Evolutionary conservation across 257 asterid genomes (phyloP), one percentile per base, ranked within the genome.

Genomic region (Petunia secreta): DNA sequence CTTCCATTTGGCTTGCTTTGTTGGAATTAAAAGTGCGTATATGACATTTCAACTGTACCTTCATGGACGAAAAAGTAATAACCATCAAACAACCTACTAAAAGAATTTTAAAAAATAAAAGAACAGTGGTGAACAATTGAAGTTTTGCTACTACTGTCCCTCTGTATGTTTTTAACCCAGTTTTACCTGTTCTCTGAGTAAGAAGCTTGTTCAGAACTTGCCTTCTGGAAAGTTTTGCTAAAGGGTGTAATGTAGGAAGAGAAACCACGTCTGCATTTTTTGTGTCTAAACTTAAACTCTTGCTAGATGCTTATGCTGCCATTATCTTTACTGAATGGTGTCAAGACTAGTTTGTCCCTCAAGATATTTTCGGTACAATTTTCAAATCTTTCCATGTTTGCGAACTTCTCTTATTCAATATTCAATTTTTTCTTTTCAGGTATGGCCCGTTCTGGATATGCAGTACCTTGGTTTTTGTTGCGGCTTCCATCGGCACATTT

Each of bases 361-460:
- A 5, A 25, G 77, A 46, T 71, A 11, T 71, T 6, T 10, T 50
- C 60, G 2, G 62, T 71, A 44, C 43, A 71, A 25, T 36, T 71
- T 50, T 71, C 44, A 50, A 13, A 16, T 48, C 52, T 69, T 43
- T 71, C 9, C 13, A 38, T 39, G 37, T 57, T 5, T 36, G 4
- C 40, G 1, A 75, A 38, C 41, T 75, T 59, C 54, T 75, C 39
- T 44, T 6, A 59, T 39, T 8, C 25, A 48, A 43, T 16, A 76
- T 6, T 13, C 43, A 48, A n/a, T 75, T 79, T 75, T 54, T 58
- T 82, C 39, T 10, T 79, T 73, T 77, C 89, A 96, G 98, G 89
- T 96, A 95, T 75, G 99, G 99, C 63, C 99, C 99, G 74, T 95
- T 95, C 90, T 95, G 99, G 99, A 95, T 95, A 83, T 95, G 99